phyloP scores from a whole-genome alignment of 495 filamentous ascomycete species.

The Aspergillus kassunensis region DNA sequence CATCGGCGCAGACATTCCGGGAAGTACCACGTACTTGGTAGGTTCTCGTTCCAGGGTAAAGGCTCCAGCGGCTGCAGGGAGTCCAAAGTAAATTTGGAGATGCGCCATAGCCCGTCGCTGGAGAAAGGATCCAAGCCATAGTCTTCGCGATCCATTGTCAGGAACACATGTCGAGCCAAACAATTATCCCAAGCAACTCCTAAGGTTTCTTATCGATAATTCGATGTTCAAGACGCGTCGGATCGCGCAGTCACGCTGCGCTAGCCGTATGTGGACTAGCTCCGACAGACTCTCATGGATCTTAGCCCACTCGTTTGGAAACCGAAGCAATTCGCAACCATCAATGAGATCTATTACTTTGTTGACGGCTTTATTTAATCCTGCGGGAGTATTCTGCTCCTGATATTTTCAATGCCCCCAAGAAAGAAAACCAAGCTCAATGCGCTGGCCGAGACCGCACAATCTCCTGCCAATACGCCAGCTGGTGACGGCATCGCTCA shows the following conservation, averaged over 20 bases:
- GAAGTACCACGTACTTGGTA: slow-evolving; percentile 30
- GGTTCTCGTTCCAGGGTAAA: slow-evolving; percentile 32
- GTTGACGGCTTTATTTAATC: neutral
- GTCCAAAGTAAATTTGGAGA: slow-evolving; percentile 44
- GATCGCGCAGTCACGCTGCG: slow-evolving; percentile 20
- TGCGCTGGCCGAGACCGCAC: slow-evolving; percentile 38
- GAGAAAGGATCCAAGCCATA: slow-evolving; percentile 61
- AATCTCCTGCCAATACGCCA: slow-evolving; percentile 33
- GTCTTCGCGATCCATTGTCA: slow-evolving; percentile 43
- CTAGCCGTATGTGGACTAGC: slow-evolving; percentile 17
- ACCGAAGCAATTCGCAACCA: slow-evolving; percentile 9
- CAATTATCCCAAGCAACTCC: slow-evolving; percentile 9
- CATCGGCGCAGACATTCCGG: neutral
- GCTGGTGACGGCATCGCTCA: slow-evolving; percentile 31
- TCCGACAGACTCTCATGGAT: slow-evolving; percentile 8
- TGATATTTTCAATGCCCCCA: slow-evolving; percentile 59
- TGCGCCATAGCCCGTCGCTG: slow-evolving; percentile 62
- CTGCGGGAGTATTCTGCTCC: neutral
- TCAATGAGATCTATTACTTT: neutral
- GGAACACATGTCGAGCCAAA: slow-evolving; percentile 1
- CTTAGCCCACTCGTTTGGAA: slow-evolving; percentile 27
- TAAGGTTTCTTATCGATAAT: slow-evolving; percentile 11
- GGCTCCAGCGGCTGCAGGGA: slow-evolving; percentile 37
- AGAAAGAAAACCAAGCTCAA: slow-evolving; percentile 56
- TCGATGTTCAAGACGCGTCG: slow-evolving; percentile 21